Evolutionary conservation across 1,284 basidiomycete genomes (phyloP).

Genomic region (Sanguinoderma infundibulare): DNA sequence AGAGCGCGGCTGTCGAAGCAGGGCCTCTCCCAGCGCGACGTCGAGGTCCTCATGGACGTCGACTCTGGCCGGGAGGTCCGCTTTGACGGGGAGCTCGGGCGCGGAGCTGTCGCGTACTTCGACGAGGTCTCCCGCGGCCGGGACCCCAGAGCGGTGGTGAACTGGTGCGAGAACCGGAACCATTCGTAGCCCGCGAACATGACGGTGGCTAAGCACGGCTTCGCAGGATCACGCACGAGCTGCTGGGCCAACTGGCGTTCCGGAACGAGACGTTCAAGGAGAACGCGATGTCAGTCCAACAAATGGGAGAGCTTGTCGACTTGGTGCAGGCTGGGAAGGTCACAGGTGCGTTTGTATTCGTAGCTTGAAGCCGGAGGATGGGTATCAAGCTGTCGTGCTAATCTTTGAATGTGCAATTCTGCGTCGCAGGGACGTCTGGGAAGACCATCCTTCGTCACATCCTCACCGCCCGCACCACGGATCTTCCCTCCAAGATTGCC

Average conservation of each 20-base stretch:
- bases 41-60: constrained; percentile 78
- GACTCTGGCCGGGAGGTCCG: constrained; percentile 66
- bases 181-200: neutral
- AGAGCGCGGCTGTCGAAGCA: constrained; percentile 58
- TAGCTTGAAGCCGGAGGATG: neutral
- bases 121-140: constrained; percentile 64
- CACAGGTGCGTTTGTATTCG: constrained; percentile 56
- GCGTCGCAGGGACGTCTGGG: constrained; percentile 63
- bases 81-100: constrained; percentile 60
- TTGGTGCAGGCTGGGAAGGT: constrained; percentile 70
- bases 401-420: neutral
- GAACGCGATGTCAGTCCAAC: constrained; percentile 61
- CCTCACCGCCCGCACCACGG: constrained; percentile 48
- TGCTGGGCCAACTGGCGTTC: constrained; percentile 77
- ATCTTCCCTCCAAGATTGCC: constrained; percentile 49
- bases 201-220: neutral
- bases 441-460: constrained; percentile 72
- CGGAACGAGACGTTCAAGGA: constrained; percentile 64
- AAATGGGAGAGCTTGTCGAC: constrained; percentile 81
- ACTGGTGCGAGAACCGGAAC: constrained; percentile 78
- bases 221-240: constrained; percentile 84
- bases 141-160: constrained; percentile 75
- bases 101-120: constrained; percentile 73
- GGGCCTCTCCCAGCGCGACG: constrained; percentile 67
- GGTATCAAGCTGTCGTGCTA: constrained; percentile 2